Evolutionary conservation across 2,329 filamentous ascomycete genomes (phyloP).

Genomic region (Hypoxylon sp.): DNA sequence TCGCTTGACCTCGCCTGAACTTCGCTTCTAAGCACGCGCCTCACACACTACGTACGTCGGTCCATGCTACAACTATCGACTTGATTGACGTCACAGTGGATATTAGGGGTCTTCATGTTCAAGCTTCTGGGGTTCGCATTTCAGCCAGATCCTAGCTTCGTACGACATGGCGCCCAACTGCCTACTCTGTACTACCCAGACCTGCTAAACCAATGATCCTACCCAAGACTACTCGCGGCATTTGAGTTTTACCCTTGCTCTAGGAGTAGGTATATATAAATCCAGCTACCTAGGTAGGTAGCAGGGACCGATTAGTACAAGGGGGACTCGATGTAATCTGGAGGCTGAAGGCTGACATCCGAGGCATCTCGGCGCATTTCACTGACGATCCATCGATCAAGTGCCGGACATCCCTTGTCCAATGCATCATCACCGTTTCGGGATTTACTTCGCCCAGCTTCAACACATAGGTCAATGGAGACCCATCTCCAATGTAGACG

Average conservation of each 20-base stretch:
- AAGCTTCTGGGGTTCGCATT: slow-evolving; percentile 1
- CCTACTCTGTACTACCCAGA: neutral
- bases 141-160: slow-evolving; percentile 11
- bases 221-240: neutral
- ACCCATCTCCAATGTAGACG: neutral
- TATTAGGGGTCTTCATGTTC: slow-evolving; percentile 21
- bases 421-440: slow-evolving; percentile 7
- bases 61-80: neutral
- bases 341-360: neutral
- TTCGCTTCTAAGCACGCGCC: slow-evolving; percentile 4
- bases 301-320: neutral
- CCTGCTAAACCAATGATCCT: neutral
- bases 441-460: neutral
- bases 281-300: neutral
- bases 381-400: slow-evolving; percentile 16
- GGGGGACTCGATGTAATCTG: neutral
- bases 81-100: slow-evolving; percentile 26
- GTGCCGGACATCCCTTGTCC: slow-evolving; percentile 14
- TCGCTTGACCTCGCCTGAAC: neutral
- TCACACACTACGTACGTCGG: neutral
- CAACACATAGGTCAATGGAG: neutral
- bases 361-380: slow-evolving; percentile 1
- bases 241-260: neutral
- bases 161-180: neutral
- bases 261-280: neutral